Percentiles rank a stretch among this genome's conserved stretches.
Conservation (phyloP, 1,284 basidiomycete genomes). For the Porogramme epimiltina region DNA sequence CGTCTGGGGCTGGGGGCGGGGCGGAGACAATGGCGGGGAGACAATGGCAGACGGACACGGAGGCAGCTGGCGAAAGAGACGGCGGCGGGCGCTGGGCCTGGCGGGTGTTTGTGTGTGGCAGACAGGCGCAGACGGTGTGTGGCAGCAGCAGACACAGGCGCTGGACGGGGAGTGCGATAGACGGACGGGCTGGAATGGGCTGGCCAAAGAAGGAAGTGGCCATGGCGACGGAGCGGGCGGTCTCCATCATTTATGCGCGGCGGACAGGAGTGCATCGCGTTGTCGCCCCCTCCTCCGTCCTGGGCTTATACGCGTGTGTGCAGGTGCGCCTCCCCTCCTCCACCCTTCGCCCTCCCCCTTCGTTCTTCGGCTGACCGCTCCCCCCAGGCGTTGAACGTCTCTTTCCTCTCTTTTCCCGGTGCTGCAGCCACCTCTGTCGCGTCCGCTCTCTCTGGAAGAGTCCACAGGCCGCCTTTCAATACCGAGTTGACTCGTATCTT, state of each 20-base stretch:
- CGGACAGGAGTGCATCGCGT: background rate
- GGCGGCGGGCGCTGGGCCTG: background rate
- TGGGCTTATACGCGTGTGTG: conserved; percentile 19
- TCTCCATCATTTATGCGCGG: conserved; percentile 24
- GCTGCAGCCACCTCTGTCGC: conserved; percentile 37
- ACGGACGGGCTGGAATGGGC: conserved; percentile 7
- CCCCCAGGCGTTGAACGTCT: conserved; percentile 66
- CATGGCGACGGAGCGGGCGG: conserved; percentile 28
- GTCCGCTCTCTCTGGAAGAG: conserved; percentile 38
- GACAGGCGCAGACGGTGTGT: background rate
- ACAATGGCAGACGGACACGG: background rate
- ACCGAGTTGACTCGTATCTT: conserved; percentile 26
- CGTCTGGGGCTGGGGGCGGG: background rate
- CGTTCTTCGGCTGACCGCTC: conserved; percentile 37
- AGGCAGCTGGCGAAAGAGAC: background rate
- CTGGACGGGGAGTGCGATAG: background rate
- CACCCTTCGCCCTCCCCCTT: conserved; percentile 25
- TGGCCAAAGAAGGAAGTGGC: conserved; percentile 18
- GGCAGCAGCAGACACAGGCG: conserved; percentile 1
- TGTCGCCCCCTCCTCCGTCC: conserved; percentile 10
- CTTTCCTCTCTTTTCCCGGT: conserved; percentile 31
- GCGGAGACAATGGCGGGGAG: background rate
- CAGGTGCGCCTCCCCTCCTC: conserved; percentile 17
- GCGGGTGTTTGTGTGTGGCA: too few species aligned
- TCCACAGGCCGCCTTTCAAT: conserved; percentile 13